Conservation (phyloP, 2,329 filamentous ascomycete species). For the Alternaria dauci region DNA sequence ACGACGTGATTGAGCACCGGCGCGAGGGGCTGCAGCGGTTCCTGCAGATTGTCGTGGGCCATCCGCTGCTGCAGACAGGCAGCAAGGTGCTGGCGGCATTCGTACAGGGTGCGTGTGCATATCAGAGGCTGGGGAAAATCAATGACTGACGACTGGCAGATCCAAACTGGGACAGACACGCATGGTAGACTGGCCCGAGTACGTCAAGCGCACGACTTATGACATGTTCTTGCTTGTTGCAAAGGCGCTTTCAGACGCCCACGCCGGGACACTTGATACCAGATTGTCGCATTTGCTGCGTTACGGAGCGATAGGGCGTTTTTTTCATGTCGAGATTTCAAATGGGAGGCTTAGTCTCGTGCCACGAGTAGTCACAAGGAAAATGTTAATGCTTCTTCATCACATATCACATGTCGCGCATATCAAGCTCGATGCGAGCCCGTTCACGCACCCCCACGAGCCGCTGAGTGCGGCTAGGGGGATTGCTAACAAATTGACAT, state of each 20-base stretch:
- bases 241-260: neutral
- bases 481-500: constrained; percentile 34
- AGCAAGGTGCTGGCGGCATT: constrained; percentile 96
- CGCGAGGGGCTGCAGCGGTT: constrained; percentile 93
- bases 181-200: constrained; percentile 38
- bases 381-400: constrained; percentile 8
- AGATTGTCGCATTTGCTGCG: constrained; percentile 24
- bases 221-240: neutral
- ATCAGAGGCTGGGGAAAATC: neutral
- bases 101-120: constrained; percentile 78
- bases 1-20: constrained; percentile 96
- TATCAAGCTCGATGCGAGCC: neutral
- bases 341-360: constrained; percentile 6
- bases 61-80: constrained; percentile 94
- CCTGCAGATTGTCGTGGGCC: constrained; percentile 95
- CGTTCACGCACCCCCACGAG: constrained; percentile 9
- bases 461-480: constrained; percentile 7
- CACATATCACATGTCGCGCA: neutral
- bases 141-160: constrained; percentile 58
- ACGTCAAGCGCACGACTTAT: neutral
- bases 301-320: constrained; percentile 38
- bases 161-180: constrained; percentile 80
- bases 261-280: neutral
- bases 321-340: constrained; percentile 8
- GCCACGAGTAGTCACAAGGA: constrained; percentile 2